Base-by-base conservation (phyloP, 2,329 filamentous ascomycete species). In the Tolypocladium capitatum region DNA sequence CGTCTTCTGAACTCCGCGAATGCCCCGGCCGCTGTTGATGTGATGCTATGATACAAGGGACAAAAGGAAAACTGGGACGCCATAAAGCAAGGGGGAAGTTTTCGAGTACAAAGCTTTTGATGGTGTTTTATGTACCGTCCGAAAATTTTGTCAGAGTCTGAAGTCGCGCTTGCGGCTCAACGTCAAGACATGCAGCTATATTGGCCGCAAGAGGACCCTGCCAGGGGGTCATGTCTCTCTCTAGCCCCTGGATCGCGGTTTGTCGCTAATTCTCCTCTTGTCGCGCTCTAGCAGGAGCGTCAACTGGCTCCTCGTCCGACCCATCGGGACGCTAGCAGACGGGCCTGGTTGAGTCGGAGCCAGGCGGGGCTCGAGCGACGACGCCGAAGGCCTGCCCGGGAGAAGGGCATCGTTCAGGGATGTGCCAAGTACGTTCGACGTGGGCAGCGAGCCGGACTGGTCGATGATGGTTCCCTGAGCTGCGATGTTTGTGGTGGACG, bases 271-370 rank as follows among this genome's bases (percentile, higher is more conserved):
- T 43, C 64, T 60, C 14, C 60, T 62, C 54, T 70, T 74, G 51
- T 76, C 75, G 33, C 73, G 70, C 53, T 79, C 74, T 20, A 81
- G 64, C 1, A 82, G 64, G 4, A 81, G 62, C 10, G 73, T 74
- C 28, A 82, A 64, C 57, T 81, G 76, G 54, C 77, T 81, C 59
- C 73, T 78, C n/a, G 76, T 75, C 49, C 76, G 68, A n/a, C 68
- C 75, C 44, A 81, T 63, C 4, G 72, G 74, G 8, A 76, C 65
- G 14, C 62, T 62, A 27, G 70, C 62, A 14, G 67, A 63, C 11
- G 66, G 60, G 40, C 66, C 73, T 5, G 73, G 74, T 47, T 68
- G 69, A 1, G 74, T 78, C 24, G 75, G 75, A 5, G 66, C 68
- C 48, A 76, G 69, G 21, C 64, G 57, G 9, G 67, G 64, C 27